Evolutionary conservation across 805 yeast species (phyloP).

Genomic region (Lachancea fermentati): DNA sequence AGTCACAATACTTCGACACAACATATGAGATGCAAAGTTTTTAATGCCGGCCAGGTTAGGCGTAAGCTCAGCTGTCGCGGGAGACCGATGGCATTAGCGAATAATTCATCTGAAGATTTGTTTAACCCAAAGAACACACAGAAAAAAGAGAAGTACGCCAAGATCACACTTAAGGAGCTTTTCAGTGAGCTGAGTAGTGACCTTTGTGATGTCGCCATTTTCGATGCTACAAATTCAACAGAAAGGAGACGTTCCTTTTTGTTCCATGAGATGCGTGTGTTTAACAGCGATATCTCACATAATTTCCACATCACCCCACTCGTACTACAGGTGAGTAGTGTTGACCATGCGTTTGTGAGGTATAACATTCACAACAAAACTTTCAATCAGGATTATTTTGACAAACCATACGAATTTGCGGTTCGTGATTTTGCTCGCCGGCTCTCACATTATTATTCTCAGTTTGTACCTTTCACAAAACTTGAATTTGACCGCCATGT

Average conservation of each 20-base stretch:
- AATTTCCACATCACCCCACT: conserved; percentile 39
- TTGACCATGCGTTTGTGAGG: conserved; percentile 44
- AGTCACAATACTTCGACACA: conserved; percentile 26
- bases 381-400: conserved; percentile 53
- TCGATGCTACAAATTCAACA: conserved; percentile 57
- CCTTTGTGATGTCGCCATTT: conserved; percentile 48
- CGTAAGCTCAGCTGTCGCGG: conserved; percentile 42
- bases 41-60: conserved; percentile 72
- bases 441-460: conserved; percentile 42
- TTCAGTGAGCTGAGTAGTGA: conserved; percentile 39
- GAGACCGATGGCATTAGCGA: conserved; percentile 24
- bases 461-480: conserved; percentile 24
- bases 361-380: conserved; percentile 64
- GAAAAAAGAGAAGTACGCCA: conserved; percentile 48
- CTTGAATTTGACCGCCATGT: conserved; percentile 19
- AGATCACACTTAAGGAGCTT: conserved; percentile 43
- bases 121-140: conserved; percentile 38
- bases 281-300: conserved; percentile 11
- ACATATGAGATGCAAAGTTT: conserved; percentile 39
- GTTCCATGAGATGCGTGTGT: conserved; percentile 20
- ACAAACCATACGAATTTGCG: conserved; percentile 46
- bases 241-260: conserved; percentile 35
- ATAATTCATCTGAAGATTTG: conserved; percentile 35
- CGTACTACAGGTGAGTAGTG: conserved; percentile 55
- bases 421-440: conserved; percentile 56